Evolutionary conservation across 768 basidiomycete species (phyloP).

Genomic region (Xanthoconium purpureum): DNA sequence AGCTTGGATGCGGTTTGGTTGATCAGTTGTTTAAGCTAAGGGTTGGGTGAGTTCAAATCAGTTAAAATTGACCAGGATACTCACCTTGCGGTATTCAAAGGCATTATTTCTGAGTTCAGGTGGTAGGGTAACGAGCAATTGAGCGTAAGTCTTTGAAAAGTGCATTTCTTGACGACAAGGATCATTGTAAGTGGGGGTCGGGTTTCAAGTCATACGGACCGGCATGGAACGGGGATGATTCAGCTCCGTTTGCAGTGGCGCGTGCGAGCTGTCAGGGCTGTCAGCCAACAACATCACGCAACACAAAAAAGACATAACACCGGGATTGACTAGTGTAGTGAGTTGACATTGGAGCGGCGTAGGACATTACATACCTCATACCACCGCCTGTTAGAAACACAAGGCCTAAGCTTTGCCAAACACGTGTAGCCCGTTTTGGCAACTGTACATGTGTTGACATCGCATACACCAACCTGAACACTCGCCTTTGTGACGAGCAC

Average conservation of each 20-base stretch:
- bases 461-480: too few species aligned
- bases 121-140: slow-evolving; percentile 64
- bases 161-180: slow-evolving; percentile 47
- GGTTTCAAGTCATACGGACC: not conserved
- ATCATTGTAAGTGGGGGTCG: not conserved
- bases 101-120: slow-evolving; percentile 74
- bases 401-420: slow-evolving; percentile 22
- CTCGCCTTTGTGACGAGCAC: not conserved
- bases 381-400: too few species aligned
- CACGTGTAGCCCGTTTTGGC: slow-evolving; percentile 13
- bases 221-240: too few species aligned
- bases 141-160: slow-evolving; percentile 67
- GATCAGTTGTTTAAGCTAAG: slow-evolving; percentile 89
- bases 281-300: too few species aligned
- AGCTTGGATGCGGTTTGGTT: slow-evolving; percentile 80
- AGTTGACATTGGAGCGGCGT: too few species aligned
- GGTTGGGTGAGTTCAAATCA: not conserved
- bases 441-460: slow-evolving; percentile 11
- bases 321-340: too few species aligned
- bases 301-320: too few species aligned
- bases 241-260: too few species aligned
- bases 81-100: slow-evolving; percentile 80
- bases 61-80: not conserved
- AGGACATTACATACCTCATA: too few species aligned
- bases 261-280: too few species aligned